These are phyloP conservation scores for Niebla homalea DNA, from an alignment of 495 filamentous ascomycete genomes.

Conservation along the genomic window DNA sequence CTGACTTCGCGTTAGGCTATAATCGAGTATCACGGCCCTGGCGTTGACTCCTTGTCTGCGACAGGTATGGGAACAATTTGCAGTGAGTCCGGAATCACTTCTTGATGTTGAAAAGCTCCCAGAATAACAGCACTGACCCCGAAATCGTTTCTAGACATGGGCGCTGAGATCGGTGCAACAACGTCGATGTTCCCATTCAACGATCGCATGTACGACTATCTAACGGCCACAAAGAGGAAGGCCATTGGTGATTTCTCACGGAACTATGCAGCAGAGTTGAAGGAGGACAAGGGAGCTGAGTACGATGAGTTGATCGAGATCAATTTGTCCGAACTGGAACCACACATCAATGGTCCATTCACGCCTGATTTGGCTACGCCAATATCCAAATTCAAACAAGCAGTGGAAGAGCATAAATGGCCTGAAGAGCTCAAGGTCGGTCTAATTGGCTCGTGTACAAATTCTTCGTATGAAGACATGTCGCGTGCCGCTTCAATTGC, in stretches of 20 bases:
- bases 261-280: conserved; percentile 71
- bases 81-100: conserved; percentile 4
- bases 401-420: conserved; percentile 89
- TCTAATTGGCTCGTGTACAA: conserved; percentile 95
- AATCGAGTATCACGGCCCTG: conserved; percentile 87
- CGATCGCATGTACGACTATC: conserved; percentile 93
- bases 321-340: conserved; percentile 88
- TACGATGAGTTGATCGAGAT: conserved; percentile 96
- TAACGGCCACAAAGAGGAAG: conserved; percentile 80
- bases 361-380: conserved; percentile 98
- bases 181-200: conserved; percentile 99
- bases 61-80: conserved; percentile 43
- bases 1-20: conserved; percentile 35
- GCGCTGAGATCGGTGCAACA: conserved; percentile 90
- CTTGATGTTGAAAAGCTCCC: not conserved
- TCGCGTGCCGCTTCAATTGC: conserved; percentile 89
- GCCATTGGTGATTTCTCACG: conserved; percentile 84
- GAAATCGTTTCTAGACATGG: too few species aligned
- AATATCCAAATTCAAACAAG: conserved; percentile 92
- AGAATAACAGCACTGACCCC: too few species aligned
- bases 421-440: conserved; percentile 96
- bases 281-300: conserved; percentile 82
- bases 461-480: conserved; percentile 99
- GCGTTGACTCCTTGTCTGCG: conserved; percentile 55
- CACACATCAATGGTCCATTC: conserved; percentile 98